Evolutionary conservation across 352 stramenopile genomes (phyloP).

Genomic region (Phytopythium chamaehyphon): DNA sequence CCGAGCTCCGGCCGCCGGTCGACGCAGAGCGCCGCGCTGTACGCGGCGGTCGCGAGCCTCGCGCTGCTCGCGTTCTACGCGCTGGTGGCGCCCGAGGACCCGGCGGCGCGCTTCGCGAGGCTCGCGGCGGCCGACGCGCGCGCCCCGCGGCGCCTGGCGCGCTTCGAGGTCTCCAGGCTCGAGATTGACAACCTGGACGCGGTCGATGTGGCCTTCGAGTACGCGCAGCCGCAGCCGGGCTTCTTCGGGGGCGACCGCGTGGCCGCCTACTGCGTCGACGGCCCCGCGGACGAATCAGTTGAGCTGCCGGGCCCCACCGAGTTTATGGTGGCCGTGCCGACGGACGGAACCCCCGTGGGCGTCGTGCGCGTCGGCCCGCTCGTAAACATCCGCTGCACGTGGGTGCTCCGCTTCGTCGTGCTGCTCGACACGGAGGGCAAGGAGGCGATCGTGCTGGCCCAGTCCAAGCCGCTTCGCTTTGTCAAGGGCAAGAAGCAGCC

Average conservation of each 20-base stretch:
- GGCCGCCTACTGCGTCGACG: conserved; percentile 30
- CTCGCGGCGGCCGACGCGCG: conserved; percentile 17
- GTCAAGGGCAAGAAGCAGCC: conserved; percentile 31
- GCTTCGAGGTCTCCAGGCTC: conserved; percentile 24
- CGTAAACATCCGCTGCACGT: conserved; percentile 46
- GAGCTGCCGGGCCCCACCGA: conserved; percentile 12
- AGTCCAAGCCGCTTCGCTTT: conserved; percentile 29
- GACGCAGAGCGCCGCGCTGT: not conserved
- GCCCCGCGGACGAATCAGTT: conserved; percentile 4
- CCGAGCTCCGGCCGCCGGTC: not conserved
- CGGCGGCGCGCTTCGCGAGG: not conserved
- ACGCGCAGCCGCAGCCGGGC: conserved; percentile 17
- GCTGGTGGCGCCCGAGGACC: not conserved
- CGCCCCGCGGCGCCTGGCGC: conserved; percentile 12
- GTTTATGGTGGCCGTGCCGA: conserved; percentile 21
- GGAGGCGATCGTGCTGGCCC: conserved; percentile 19
- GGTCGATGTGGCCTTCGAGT: conserved; percentile 34
- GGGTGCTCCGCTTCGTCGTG: conserved; percentile 32
- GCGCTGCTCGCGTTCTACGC: conserved; percentile 4
- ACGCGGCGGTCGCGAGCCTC: conserved; percentile 1
- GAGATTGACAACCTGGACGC: conserved; percentile 26
- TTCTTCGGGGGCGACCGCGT: conserved; percentile 21
- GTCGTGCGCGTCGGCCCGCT: conserved; percentile 30
- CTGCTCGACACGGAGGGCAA: conserved; percentile 5
- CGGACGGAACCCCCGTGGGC: conserved; percentile 14